phyloP scores from a whole-genome alignment of 139 green algal species.

The Edaphochlamys debaryana region DNA sequence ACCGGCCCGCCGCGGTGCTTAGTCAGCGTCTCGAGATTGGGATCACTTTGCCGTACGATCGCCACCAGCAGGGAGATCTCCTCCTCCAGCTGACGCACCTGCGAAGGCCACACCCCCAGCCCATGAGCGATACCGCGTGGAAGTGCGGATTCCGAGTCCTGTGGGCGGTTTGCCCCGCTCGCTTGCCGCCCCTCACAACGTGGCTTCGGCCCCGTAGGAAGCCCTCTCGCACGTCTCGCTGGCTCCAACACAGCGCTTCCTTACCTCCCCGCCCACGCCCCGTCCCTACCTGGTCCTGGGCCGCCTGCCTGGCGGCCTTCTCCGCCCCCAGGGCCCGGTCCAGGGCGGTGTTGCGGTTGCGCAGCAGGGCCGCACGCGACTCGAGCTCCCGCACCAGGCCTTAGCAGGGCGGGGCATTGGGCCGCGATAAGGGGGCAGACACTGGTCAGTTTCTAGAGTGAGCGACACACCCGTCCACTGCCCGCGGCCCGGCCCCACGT shows the following conservation, averaged over 20 bases:
- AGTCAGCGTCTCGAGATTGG: neutral
- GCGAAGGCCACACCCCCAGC: too few species aligned
- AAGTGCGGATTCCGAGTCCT: too few species aligned
- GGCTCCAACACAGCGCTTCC: neutral
- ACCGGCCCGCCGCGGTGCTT: neutral
- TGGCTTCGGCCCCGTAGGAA: too few species aligned
- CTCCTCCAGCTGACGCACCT: conserved; percentile 38
- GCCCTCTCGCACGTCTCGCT: too few species aligned
- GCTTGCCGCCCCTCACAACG: too few species aligned
- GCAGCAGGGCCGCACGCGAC: conserved; percentile 20
- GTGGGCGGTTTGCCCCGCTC: too few species aligned
- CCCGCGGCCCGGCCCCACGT: too few species aligned
- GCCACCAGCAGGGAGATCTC: conserved; percentile 34
- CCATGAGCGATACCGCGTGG: too few species aligned
- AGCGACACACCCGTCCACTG: too few species aligned
- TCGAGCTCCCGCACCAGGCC: conserved; percentile 29
- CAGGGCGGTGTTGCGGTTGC: conserved; percentile 22
- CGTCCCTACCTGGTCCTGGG: conserved; percentile 31
- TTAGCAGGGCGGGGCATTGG: neutral
- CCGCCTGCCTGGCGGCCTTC: conserved; percentile 22
- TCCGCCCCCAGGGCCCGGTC: conserved; percentile 18
- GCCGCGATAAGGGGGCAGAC: neutral
- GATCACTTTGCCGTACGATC: conserved; percentile 23
- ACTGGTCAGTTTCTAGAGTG: too few species aligned
- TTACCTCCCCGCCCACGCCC: too few species aligned